Percentiles rank a stretch among this genome's conserved stretches.
Conservation (phyloP, 805 yeast species). For the Yarrowia sp. region DNA sequence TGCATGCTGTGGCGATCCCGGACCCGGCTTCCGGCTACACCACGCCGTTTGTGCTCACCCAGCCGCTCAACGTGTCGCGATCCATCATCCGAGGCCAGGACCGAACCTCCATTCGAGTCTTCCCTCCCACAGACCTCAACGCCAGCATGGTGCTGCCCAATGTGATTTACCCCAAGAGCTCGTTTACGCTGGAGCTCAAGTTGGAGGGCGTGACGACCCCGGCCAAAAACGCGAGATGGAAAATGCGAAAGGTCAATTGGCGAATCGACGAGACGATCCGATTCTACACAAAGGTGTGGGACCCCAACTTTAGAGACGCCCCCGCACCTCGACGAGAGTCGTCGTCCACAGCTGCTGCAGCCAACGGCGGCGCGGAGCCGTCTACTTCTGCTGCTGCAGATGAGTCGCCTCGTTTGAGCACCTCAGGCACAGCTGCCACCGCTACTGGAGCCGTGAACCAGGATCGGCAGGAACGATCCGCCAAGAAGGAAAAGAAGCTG, state of each 20-base stretch:
- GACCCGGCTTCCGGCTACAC: slow-evolving; percentile 34
- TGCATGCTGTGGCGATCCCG: slow-evolving; percentile 53
- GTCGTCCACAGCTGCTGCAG: slow-evolving; percentile 4
- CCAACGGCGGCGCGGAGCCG: slow-evolving; percentile 12
- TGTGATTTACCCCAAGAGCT: slow-evolving; percentile 82
- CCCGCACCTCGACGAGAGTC: slow-evolving; percentile 28
- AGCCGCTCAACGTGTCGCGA: slow-evolving; percentile 73
- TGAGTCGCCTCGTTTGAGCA: slow-evolving; percentile 35
- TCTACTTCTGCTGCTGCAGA: neutral
- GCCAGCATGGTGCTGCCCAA: slow-evolving; percentile 87
- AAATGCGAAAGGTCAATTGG: slow-evolving; percentile 88
- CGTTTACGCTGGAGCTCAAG: slow-evolving; percentile 77
- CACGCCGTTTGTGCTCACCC: slow-evolving; percentile 43
- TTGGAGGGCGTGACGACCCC: slow-evolving; percentile 51
- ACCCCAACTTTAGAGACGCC: slow-evolving; percentile 19
- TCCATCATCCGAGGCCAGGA: slow-evolving; percentile 80
- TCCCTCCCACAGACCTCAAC: slow-evolving; percentile 91
- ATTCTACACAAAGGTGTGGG: slow-evolving; percentile 46
- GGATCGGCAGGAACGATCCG: slow-evolving; percentile 4
- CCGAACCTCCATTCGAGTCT: slow-evolving; percentile 80
- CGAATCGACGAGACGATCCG: slow-evolving; percentile 79
- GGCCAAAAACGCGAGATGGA: slow-evolving; percentile 60
- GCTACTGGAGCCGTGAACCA: slow-evolving; percentile 9
- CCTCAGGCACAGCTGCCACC: slow-evolving; percentile 35
- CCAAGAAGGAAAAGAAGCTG: slow-evolving; percentile 22